Evolutionary conservation across 345 rosid genomes (phyloP), one percentile per base, ranked within the genome.

Genomic region (Erodium maritimum): DNA sequence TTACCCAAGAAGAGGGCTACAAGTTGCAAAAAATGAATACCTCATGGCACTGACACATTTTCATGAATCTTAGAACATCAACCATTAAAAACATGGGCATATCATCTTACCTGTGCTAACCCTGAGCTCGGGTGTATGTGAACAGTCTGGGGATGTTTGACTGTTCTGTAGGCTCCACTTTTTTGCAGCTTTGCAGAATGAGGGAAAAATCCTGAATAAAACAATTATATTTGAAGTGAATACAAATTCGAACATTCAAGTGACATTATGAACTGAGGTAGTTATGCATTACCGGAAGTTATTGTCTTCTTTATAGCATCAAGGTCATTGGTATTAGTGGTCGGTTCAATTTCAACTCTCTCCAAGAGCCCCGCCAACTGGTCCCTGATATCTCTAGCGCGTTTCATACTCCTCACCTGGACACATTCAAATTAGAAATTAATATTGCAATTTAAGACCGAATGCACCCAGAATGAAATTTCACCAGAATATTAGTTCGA

Each of bases 321-420:
- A 67, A 84, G 65, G 55, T 89, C 96, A 64, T 73, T 79, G 24
- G 69, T 13, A 77, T 77, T 76, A 33, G 95, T 80, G 52, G 81
- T 69, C 29, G 83, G 19, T 69, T 89, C 99, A 73, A 89, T 93
- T 71, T 89, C 99, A 64, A 93, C 95, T 74, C 99, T 83, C 80
- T 93, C 99, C 55, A 93, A 67, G 59, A 93, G 99, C 56, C 95
- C 96, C 66, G 86, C 95, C 80, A 89, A 63, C 67, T 93, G 99
- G 67, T 93, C 97, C 52, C 99, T 76, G 22, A 93, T 74, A 63
- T 93, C 96, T 74, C 96, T 81, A 22, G 99, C 99, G 63, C 96
- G 86, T 67, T 93, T 93, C 95, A 93, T 93, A 69, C 99, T 93
- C 80, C 96, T 77, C 24, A 93, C 99, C 99, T 93, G 67, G 53